Evolutionary conservation across 768 basidiomycete species (phyloP).

Genomic region (Suillus plorans): DNA sequence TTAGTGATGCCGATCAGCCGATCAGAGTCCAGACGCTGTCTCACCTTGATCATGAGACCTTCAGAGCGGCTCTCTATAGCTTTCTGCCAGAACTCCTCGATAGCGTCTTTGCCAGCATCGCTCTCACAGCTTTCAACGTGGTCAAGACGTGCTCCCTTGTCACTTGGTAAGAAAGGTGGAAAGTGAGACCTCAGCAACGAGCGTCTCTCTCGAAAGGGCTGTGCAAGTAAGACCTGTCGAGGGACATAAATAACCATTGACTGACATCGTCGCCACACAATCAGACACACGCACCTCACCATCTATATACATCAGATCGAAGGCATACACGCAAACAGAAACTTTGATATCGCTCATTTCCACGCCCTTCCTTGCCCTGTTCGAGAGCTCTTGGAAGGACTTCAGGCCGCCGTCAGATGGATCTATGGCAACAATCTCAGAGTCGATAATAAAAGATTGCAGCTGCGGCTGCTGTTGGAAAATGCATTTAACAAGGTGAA

Average conservation of each 20-base stretch:
- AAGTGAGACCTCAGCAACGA: slow-evolving; percentile 63
- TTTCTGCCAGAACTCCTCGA: slow-evolving; percentile 75
- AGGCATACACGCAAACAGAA: slow-evolving; percentile 80
- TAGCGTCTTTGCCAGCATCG: slow-evolving; percentile 53
- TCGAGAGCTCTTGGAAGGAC: slow-evolving; percentile 87
- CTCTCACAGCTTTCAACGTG: slow-evolving; percentile 78
- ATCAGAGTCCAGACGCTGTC: slow-evolving; percentile 11
- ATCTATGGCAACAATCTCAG: slow-evolving; percentile 88
- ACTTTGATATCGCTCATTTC: slow-evolving; percentile 71
- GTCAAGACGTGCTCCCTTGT: slow-evolving; percentile 48
- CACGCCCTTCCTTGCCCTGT: slow-evolving; percentile 83
- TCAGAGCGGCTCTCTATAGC: slow-evolving; percentile 80
- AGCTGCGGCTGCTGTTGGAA: slow-evolving; percentile 43
- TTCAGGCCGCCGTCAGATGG: slow-evolving; percentile 56
- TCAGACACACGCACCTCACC: slow-evolving; percentile 55
- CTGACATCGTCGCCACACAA: background rate
- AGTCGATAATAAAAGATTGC: slow-evolving; percentile 73
- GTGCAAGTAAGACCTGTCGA: slow-evolving; percentile 61
- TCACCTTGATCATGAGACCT: slow-evolving; percentile 91
- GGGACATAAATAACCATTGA: slow-evolving; percentile 9
- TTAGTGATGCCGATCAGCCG: slow-evolving; percentile 2
- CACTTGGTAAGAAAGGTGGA: slow-evolving; percentile 46
- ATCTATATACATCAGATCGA: slow-evolving; percentile 88
- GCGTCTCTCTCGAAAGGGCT: slow-evolving; percentile 71
- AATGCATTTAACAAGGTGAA: slow-evolving; percentile 52